A percentile compares a stretch with the other conserved stretches of the same genome.
These are phyloP conservation scores for Naganishia sp. DNA, from an alignment of 1,284 basidiomycete species.

Conservation along the genomic window DNA sequence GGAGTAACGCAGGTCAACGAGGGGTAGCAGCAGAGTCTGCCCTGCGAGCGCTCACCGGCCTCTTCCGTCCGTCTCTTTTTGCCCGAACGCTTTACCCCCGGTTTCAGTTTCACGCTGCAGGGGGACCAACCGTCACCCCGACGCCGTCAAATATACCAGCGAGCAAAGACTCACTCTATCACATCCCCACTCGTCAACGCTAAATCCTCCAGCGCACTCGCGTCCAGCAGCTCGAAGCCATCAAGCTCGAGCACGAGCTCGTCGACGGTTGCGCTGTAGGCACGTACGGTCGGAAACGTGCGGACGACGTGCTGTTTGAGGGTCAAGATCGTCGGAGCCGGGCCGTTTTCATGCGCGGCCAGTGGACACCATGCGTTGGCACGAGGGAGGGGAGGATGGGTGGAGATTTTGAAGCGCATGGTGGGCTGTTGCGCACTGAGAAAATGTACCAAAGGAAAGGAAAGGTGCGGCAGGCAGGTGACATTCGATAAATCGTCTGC, in stretches of 20 bases:
- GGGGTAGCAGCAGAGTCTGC: too few species aligned
- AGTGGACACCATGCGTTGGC: conserved; percentile 30
- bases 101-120: conserved; percentile 20
- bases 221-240: conserved; percentile 51
- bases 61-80: conserved; percentile 15
- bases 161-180: conserved; percentile 43
- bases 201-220: conserved; percentile 42
- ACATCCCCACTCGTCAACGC: conserved; percentile 42
- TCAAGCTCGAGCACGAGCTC: conserved; percentile 47
- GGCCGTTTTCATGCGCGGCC: background rate
- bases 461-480: background rate
- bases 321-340: background rate
- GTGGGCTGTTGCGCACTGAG: background rate
- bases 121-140: background rate
- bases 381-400: conserved; percentile 24
- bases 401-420: conserved; percentile 31
- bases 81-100: conserved; percentile 12
- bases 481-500: background rate
- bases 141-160: background rate
- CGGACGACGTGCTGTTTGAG: conserved; percentile 8
- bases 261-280: conserved; percentile 1
- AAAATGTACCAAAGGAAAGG: too few species aligned
- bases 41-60: background rate
- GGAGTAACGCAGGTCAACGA: too few species aligned
- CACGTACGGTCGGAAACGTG: conserved; percentile 5